Evolutionary conservation across 306 rosid genomes (phyloP).

Genomic region (Acacia melanoxylon): DNA sequence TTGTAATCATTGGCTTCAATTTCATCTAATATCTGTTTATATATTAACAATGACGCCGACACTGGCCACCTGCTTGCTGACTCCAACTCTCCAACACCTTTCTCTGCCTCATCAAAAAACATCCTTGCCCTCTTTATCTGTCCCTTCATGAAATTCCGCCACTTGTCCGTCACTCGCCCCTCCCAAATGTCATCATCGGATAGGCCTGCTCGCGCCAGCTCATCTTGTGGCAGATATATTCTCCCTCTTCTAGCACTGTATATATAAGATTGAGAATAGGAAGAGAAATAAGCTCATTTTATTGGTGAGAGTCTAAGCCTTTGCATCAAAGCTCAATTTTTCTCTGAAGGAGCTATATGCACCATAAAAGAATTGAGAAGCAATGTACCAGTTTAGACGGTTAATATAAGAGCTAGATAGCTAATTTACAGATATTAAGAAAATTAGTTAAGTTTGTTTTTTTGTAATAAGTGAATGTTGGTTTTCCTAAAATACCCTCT

Average conservation of each 20-base stretch:
- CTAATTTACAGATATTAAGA: too few species aligned
- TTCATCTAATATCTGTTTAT: slow-evolving; percentile 80
- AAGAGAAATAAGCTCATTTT: background rate
- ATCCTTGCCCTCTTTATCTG: too few species aligned
- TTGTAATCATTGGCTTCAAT: slow-evolving; percentile 96
- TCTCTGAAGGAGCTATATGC: too few species aligned
- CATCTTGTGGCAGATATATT: slow-evolving; percentile 93
- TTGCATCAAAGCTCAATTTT: background rate
- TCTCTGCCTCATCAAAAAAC: too few species aligned
- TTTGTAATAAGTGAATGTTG: too few species aligned
- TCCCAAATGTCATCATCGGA: slow-evolving; percentile 76
- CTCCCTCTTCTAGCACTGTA: slow-evolving; percentile 95
- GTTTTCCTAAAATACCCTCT: too few species aligned
- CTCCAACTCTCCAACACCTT: too few species aligned
- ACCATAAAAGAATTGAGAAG: too few species aligned
- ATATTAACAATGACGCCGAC: slow-evolving; percentile 78
- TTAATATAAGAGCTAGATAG: too few species aligned
- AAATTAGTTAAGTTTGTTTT: too few species aligned
- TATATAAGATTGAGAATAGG: background rate
- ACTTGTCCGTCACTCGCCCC: slow-evolving; percentile 76
- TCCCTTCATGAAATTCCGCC: slow-evolving; percentile 89
- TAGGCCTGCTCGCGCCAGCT: slow-evolving; percentile 79
- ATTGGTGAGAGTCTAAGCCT: background rate
- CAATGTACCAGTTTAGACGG: too few species aligned
- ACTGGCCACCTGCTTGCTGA: slow-evolving; percentile 97